Evolutionary conservation across 768 basidiomycete genomes (phyloP).

Genomic region (Scleroderma citrinum): DNA sequence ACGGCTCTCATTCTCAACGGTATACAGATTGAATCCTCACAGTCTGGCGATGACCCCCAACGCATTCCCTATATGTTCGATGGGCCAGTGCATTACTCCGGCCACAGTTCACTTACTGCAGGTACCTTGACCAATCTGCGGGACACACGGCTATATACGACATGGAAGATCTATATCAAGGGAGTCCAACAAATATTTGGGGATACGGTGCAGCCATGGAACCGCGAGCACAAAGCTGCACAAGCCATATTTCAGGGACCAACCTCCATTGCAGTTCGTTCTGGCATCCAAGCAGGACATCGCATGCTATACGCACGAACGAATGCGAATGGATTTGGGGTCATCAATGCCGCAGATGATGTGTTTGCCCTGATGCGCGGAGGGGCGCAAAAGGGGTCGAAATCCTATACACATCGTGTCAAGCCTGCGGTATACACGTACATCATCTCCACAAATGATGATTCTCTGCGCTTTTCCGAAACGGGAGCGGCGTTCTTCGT

Average conservation of each 20-base stretch:
- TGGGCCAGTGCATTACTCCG: conserved; percentile 66
- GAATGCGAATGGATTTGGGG: conserved; percentile 55
- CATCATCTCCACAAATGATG: conserved; percentile 69
- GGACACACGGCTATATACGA: conserved; percentile 62
- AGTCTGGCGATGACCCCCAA: conserved; percentile 37
- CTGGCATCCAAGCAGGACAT: conserved; percentile 67
- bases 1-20: conserved; percentile 1
- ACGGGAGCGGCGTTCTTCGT: conserved; percentile 86
- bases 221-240: conserved; percentile 59
- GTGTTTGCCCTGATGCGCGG: conserved; percentile 48
- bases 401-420: conserved; percentile 40
- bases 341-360: conserved; percentile 45
- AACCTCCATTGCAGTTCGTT: conserved; percentile 55
- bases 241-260: conserved; percentile 65
- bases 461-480: conserved; percentile 77
- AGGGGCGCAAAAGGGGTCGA: conserved; percentile 21
- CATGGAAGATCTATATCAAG: conserved; percentile 69
- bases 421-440: conserved; percentile 86
- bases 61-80: conserved; percentile 59
- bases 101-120: conserved; percentile 65
- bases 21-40: conserved; percentile 49
- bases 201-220: conserved; percentile 61
- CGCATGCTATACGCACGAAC: conserved; percentile 68
- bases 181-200: conserved; percentile 56
- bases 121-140: conserved; percentile 58